phyloP scores from a whole-genome alignment of 2,329 filamentous ascomycete species.

The Ophioceras dolichostomum region DNA sequence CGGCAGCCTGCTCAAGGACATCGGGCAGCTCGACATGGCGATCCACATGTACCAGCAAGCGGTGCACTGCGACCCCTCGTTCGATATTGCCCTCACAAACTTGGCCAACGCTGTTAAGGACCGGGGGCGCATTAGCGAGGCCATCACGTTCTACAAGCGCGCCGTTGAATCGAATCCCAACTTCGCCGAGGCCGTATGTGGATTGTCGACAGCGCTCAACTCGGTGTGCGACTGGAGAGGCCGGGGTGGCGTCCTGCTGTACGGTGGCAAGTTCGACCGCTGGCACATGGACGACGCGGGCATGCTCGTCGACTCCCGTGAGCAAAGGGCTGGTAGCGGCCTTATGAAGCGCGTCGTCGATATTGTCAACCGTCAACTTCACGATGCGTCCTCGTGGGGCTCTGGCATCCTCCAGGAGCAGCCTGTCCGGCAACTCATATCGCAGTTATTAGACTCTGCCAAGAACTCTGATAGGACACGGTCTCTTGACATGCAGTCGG shows the following conservation, averaged over 20 bases:
- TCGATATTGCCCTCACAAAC: conserved; percentile 94
- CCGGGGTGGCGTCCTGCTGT: conserved; percentile 72
- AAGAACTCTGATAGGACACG: conserved; percentile 17
- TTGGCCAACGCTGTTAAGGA: conserved; percentile 97
- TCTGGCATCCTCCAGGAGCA: conserved; percentile 51
- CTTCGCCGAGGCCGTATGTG: conserved; percentile 94
- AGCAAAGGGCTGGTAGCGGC: conserved; percentile 52
- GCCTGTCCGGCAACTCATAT: conserved; percentile 35
- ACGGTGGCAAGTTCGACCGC: conserved; percentile 62
- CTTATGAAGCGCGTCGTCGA: conserved; percentile 85
- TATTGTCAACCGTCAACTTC: conserved; percentile 79
- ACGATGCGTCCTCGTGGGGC: conserved; percentile 80
- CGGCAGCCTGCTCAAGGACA: conserved; percentile 89
- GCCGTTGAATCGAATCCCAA: conserved; percentile 87
- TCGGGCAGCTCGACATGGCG: conserved; percentile 80
- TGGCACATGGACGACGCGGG: conserved; percentile 88
- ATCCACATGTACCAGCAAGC: conserved; percentile 97
- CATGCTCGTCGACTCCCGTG: conserved; percentile 63
- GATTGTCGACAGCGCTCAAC: conserved; percentile 85
- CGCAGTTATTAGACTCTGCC: conserved; percentile 29
- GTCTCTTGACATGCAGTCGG: conserved; percentile 23
- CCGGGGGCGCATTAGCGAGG: conserved; percentile 81
- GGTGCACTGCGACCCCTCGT: conserved; percentile 81
- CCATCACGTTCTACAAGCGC: conserved; percentile 81
- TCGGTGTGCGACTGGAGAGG: conserved; percentile 94